Conservation (phyloP, 257 asterid species). For the Capsicum pubescens region DNA sequence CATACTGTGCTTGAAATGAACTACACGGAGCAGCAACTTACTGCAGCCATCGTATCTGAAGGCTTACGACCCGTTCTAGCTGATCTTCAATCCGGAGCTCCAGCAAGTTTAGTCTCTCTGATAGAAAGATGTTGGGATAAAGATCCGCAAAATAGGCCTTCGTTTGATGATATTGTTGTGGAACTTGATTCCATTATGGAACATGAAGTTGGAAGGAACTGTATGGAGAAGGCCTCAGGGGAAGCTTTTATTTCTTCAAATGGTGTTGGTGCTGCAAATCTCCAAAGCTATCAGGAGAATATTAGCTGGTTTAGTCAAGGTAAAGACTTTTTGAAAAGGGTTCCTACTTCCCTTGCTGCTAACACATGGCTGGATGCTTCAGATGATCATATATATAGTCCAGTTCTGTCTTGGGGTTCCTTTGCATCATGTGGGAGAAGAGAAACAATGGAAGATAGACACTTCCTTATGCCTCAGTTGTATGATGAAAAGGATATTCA, state of each 20-base stretch:
- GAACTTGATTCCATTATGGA: constrained; percentile 63
- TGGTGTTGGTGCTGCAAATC: constrained; percentile 36
- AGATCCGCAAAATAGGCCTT: constrained; percentile 74
- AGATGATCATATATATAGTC: constrained; percentile 56
- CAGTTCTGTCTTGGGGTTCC: constrained; percentile 87
- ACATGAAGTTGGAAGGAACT: constrained; percentile 35
- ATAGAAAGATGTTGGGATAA: constrained; percentile 84
- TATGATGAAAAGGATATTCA: constrained; percentile 61
- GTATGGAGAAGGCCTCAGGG: constrained; percentile 34
- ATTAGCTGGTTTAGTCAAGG: constrained; percentile 81
- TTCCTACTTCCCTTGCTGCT: constrained; percentile 42
- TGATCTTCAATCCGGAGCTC: constrained; percentile 53
- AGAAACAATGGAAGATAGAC: constrained; percentile 94
- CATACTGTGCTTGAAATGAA: constrained; percentile 98
- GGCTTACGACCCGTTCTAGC: constrained; percentile 86
- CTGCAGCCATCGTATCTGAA: constrained; percentile 86
- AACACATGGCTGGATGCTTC: constrained; percentile 51
- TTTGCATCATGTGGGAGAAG: constrained; percentile 93
- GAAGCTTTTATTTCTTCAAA: constrained; percentile 35
- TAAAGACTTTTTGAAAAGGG: constrained; percentile 46
- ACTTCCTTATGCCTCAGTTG: constrained; percentile 68
- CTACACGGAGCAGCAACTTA: constrained; percentile 88
- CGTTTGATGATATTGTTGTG: constrained; percentile 62
- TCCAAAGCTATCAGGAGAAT: constrained; percentile 60
- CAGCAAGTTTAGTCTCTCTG: constrained; percentile 61